A percentile compares a stretch with the other conserved stretches of the same genome.
These are phyloP conservation scores for Astragalus glycyphyllos DNA, from an alignment of 306 rosid genomes.

Conservation along the genomic window DNA sequence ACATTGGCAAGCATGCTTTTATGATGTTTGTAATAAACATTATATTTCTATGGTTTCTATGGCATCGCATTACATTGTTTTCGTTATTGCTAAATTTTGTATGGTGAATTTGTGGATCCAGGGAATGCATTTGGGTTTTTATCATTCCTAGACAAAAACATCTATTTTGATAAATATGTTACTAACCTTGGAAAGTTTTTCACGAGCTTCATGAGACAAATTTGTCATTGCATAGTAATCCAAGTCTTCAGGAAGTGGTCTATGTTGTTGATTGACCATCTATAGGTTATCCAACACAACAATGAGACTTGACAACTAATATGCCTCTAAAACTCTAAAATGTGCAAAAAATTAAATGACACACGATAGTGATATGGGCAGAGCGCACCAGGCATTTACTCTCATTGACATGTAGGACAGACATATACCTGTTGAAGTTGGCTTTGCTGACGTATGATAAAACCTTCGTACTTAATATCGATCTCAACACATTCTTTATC, in stretches of 20 bases:
- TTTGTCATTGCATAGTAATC: slow-evolving; percentile 86
- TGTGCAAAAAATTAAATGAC: neutral
- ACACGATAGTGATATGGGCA: slow-evolving; percentile 2
- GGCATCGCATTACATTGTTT: neutral
- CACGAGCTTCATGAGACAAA: slow-evolving; percentile 88
- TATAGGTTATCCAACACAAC: slow-evolving; percentile 47
- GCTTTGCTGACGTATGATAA: slow-evolving; percentile 88
- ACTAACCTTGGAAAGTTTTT: slow-evolving; percentile 90
- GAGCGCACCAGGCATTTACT: neutral
- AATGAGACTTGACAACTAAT: slow-evolving; percentile 30
- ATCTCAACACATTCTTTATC: slow-evolving; percentile 93
- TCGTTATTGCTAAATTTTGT: slow-evolving; percentile 12
- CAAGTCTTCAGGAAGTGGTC: slow-evolving; percentile 81
- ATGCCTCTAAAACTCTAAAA: slow-evolving; percentile 10
- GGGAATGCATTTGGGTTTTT: slow-evolving; percentile 19
- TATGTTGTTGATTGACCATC: slow-evolving; percentile 91
- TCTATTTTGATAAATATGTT: slow-evolving; percentile 11
- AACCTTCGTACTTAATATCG: slow-evolving; percentile 95
- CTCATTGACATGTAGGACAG: slow-evolving; percentile 16
- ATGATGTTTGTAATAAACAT: neutral
- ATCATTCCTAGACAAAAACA: slow-evolving; percentile 10
- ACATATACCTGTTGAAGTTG: slow-evolving; percentile 84
- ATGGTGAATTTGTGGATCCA: slow-evolving; percentile 23
- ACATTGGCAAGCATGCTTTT: neutral
- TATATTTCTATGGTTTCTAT: slow-evolving; percentile 14